These are phyloP conservation scores for Arabidopsis thaliana DNA, from an alignment of 345 rosid species.

Conservation along the genomic window DNA sequence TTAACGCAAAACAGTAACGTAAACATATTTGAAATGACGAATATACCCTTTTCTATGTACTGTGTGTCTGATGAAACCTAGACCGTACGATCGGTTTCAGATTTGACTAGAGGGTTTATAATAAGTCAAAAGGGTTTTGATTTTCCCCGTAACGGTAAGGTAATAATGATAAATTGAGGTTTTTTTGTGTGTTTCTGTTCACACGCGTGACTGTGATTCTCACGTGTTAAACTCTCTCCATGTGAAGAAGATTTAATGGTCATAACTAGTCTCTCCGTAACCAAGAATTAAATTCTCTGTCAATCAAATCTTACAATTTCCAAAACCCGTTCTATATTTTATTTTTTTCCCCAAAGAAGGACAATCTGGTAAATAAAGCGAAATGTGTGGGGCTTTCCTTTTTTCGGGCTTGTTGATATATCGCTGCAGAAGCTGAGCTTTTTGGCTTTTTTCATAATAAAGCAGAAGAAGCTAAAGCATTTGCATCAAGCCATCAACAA, in stretches of 20 bases:
- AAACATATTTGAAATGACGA: not conserved
- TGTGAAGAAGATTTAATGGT: constrained; percentile 42
- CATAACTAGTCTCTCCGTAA: constrained; percentile 31
- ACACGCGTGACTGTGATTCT: constrained; percentile 39
- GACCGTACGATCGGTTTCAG: constrained; percentile 24
- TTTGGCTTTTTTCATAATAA: constrained; percentile 29
- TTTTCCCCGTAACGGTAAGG: constrained; percentile 34
- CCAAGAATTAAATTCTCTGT: constrained; percentile 22
- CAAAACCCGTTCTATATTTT: not conserved
- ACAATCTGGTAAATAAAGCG: constrained; percentile 31
- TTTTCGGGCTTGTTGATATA: constrained; percentile 14
- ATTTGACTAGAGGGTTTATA: constrained; percentile 23
- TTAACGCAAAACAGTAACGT: constrained; percentile 20
- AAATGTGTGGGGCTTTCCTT: constrained; percentile 20
- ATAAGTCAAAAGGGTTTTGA: constrained; percentile 28
- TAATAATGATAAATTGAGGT: constrained; percentile 13
- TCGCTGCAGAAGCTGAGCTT: constrained; percentile 25
- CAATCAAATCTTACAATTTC: constrained; percentile 21
- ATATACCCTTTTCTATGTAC: constrained; percentile 15
- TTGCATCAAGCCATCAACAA: constrained; percentile 24
- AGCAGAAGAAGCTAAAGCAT: constrained; percentile 23
- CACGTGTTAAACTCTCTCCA: constrained; percentile 35
- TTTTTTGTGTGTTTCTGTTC: not conserved
- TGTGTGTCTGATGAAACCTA: not conserved
- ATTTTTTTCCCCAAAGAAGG: not conserved